A percentile compares a stretch with the other conserved stretches of the same genome.
phyloP scores from a whole-genome alignment of 352 stramenopile species.

The Globisporangium okanoganense region DNA sequence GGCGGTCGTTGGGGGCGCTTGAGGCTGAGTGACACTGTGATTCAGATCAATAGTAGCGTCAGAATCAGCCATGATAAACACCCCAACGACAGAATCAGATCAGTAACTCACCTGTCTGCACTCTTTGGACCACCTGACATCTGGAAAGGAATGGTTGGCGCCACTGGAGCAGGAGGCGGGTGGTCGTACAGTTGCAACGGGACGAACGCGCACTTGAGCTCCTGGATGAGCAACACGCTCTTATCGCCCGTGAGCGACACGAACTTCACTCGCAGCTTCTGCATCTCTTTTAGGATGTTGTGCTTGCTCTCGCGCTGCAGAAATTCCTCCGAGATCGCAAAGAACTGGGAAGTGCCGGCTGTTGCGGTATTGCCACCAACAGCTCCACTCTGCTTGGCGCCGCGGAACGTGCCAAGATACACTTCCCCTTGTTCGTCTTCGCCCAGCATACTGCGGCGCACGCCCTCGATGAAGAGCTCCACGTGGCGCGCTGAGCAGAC shows the following conservation, averaged over 20 bases:
- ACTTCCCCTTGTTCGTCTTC: constrained; percentile 58
- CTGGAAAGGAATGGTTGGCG: background rate
- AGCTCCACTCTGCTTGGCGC: constrained; percentile 10
- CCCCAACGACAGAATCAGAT: background rate
- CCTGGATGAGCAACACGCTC: constrained; percentile 27
- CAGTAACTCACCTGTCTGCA: background rate
- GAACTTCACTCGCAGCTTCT: constrained; percentile 61
- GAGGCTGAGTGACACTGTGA: background rate
- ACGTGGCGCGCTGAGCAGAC: constrained; percentile 65
- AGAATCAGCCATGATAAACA: background rate
- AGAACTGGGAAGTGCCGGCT: constrained; percentile 19
- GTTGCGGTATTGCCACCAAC: background rate
- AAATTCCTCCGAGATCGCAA: constrained; percentile 46
- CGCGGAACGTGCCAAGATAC: constrained; percentile 73
- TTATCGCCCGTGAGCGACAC: constrained; percentile 69
- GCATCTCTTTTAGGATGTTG: constrained; percentile 52
- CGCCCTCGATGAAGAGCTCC: constrained; percentile 54
- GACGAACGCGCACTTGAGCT: constrained; percentile 42
- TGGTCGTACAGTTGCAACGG: constrained; percentile 18
- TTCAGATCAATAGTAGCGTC: background rate
- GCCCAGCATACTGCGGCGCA: constrained; percentile 48
- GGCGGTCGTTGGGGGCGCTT: background rate
- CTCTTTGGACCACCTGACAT: constrained; percentile 7
- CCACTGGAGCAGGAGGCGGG: constrained; percentile 13
- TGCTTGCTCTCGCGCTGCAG: constrained; percentile 36